Base-by-base conservation (phyloP, 805 yeast species). In the Starmerella tilneyi region DNA sequence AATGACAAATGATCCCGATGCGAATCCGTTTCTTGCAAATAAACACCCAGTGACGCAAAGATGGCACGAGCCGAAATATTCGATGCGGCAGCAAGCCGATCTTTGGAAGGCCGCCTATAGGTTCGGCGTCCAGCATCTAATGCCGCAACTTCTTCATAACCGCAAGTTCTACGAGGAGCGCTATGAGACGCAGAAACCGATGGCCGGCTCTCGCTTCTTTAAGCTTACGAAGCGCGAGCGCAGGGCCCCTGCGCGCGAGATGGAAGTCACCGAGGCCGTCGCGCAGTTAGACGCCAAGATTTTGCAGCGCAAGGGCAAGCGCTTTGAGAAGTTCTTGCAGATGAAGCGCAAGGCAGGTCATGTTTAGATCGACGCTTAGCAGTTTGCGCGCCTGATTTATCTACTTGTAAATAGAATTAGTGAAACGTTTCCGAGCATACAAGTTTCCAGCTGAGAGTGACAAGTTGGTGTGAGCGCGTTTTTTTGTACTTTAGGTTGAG, bases 11-110 rank as follows among this genome's bases (percentile, higher is more conserved):
- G 88, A 85, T 40, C 71, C 74, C 19, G 74, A 75, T 49, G 82
- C 86, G 55, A 88, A 88, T 63, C 96, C 96, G 43, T 88, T 88
- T 63, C 63, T 84, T 45, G 80, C 94, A 20, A 86, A 84, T 63
- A 81, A 74, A 58, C 86, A 86, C 62, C 85, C 94, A 17, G 74
- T 81, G 19, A 84, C 94, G 19, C 75, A 81, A n/a, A 70, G 66
- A 55, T 76, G 79, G 67, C 94, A 84, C 56, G 76, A 77, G 48
- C 84, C 96, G 21, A 71, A 76, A 54, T 83, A 75, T 64, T 83
- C 94, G 8, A 67, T 79, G 58, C 75, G 95, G 66, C 75, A 89
- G 57, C 86, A 84, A 58, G 76, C 88, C 16, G 94, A 80, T 52
- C 66, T 88, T 44, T 85, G 73, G 71, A 88, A 88, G 64, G 64